A percentile compares a stretch with the other conserved stretches of the same genome.
Conservation (phyloP, 352 stramenopile species). For the Peronospora destructor region DNA sequence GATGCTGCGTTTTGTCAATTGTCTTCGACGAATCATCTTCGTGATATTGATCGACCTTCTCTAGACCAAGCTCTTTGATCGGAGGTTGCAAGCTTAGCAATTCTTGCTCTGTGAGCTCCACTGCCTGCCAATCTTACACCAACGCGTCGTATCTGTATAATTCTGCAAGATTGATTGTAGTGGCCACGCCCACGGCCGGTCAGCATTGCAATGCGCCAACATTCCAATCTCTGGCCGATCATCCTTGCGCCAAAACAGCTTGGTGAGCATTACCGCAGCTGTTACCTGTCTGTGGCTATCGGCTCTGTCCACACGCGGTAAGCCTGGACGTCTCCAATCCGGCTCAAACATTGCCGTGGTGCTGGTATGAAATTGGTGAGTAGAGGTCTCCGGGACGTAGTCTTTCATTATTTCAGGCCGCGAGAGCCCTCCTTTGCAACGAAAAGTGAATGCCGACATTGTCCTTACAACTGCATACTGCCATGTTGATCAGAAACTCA, state of each 20-base stretch:
- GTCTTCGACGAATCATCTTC: too few relatives aligned
- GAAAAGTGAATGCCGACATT: neutral
- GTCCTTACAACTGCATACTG: neutral
- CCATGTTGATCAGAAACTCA: constrained; percentile 1
- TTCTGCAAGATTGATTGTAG: constrained; percentile 62
- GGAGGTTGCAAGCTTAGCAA: constrained; percentile 40
- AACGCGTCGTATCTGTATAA: constrained; percentile 39
- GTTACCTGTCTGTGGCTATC: constrained; percentile 39
- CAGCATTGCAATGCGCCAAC: constrained; percentile 48
- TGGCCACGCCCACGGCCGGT: constrained; percentile 40
- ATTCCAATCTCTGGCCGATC: constrained; percentile 49
- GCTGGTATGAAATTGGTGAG: constrained; percentile 62
- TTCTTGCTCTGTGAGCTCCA: constrained; percentile 38
- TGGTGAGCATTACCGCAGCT: constrained; percentile 43
- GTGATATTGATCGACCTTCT: constrained; percentile 1
- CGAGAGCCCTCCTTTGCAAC: neutral
- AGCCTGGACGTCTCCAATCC: constrained; percentile 15
- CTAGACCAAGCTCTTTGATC: constrained; percentile 35
- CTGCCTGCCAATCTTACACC: constrained; percentile 40
- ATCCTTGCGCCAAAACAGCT: constrained; percentile 34
- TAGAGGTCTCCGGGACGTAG: constrained; percentile 54
- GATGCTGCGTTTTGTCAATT: too few relatives aligned
- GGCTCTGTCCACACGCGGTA: constrained; percentile 52
- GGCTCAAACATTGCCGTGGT: constrained; percentile 61
- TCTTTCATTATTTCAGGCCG: neutral